Conservation (phyloP, 805 yeast species). For the Limtongia smithiae region DNA sequence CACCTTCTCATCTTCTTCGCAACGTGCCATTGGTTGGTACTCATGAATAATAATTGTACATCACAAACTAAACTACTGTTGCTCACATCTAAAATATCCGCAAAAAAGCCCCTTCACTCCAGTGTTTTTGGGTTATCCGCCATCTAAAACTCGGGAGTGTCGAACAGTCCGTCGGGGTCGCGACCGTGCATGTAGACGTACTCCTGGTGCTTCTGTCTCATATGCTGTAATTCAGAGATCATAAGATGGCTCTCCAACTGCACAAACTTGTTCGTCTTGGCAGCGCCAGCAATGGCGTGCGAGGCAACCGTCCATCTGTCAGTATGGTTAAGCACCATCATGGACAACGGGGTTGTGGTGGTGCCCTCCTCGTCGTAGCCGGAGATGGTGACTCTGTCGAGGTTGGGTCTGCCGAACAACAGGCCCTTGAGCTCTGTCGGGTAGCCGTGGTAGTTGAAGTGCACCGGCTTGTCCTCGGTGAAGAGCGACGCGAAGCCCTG, state of each 20-base stretch:
- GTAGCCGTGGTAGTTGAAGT: constrained; percentile 30
- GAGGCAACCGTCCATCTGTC: constrained; percentile 27
- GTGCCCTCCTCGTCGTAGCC: constrained; percentile 31
- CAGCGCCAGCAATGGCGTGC: constrained; percentile 23
- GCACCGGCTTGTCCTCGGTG: constrained; percentile 28
- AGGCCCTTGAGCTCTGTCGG: constrained; percentile 28
- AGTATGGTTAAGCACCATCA: constrained; percentile 28
- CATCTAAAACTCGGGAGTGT: constrained; percentile 25
- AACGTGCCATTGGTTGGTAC: no score
- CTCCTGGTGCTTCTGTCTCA: constrained; percentile 23
- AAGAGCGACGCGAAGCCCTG: constrained; percentile 22
- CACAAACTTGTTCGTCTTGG: constrained; percentile 17
- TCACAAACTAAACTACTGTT: no score
- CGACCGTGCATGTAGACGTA: constrained; percentile 20
- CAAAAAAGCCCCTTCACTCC: no score
- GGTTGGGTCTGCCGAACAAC: constrained; percentile 22
- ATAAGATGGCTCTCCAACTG: constrained; percentile 18
- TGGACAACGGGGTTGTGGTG: constrained; percentile 28
- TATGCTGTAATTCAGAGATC: constrained; percentile 19
- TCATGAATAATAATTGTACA: no score
- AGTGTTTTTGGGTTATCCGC: no score
- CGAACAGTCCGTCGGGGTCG: constrained; percentile 27
- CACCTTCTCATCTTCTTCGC: no score
- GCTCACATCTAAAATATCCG: no score
- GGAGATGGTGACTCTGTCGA: constrained; percentile 21